Base-by-base conservation (phyloP, 305 asterid genomes). In the Fraxinus ornus region DNA sequence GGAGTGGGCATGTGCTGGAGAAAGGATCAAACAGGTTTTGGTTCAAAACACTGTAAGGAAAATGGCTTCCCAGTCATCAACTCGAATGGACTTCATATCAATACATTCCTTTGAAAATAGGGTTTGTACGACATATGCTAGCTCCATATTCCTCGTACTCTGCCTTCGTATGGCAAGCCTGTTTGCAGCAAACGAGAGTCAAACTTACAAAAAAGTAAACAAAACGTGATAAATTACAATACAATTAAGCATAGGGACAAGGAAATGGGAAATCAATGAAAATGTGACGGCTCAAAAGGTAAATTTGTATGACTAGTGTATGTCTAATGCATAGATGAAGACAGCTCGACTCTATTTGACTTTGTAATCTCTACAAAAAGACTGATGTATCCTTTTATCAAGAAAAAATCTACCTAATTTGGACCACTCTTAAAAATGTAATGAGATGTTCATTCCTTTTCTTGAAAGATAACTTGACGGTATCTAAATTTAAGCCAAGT, bases 141-240 rank as follows among this genome's bases (percentile, higher is more conserved):
- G 95, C 96, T 68, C 99, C 98, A 79, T 81, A 86, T 87, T 96
- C 98, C 86, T 96, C 99, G 22, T 95, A 95, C 85, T 96, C 97
- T 32, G 97, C 98, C 88, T 96, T 96, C 5, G 99, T 94, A 84
- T 92, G 99, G 88, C 98, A 96, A 79, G 98, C 98, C 98, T 94
- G 92, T 12, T 37, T 57, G 30, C 41, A 39, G 81, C 75, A 78
- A 82, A 37, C 70, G 26, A 49, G 21, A 60, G 6, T 79, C 10
- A 15, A 78, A 30, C 22, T 70, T 26, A 1, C 30, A 5, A 28
- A 70, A 15, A 30, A 13, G 9, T 13, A 70, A 3, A 28, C 15
- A 70, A 70, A 70, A 30, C 21, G 2, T 26, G 36, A 26, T 66
- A 26, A 22, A 66, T 66, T 26, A 12, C 32, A 30, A 66, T 66